Evolutionary conservation across 2,329 filamentous ascomycete genomes (phyloP), one percentile per base, ranked within the genome.

Genomic region (Fusarium sp.): DNA sequence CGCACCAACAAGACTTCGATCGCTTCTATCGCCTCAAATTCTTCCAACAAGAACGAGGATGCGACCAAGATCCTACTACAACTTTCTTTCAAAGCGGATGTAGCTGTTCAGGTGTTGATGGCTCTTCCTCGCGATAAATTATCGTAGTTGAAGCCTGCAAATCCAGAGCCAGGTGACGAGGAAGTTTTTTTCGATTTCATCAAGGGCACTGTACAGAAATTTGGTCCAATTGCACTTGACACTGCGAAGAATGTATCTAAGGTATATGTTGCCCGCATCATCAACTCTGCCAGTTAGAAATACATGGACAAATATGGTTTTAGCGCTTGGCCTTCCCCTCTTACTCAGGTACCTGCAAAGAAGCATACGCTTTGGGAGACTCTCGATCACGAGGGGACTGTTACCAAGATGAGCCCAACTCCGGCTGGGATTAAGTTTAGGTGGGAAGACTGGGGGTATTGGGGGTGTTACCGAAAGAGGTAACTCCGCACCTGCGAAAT

Each of bases 101-200:
- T 35, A 23, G 35, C 48, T 43, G 35, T 52, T n/a, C 35, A 43
- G 42, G 48, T 35, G 16, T 12, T 52, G 13, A 29, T 43, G 35
- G 11, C 35, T 9, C 16, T 52, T 0, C 24, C 20, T 16, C 35
- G 35, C 35, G 35, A 42, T 13, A 52, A 9, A 24, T 35, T 52
- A 23, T 10, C 13, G 8, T n/a, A 9, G 11, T 29, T 52, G 9
- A 42, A 18, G n/a, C 48, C 24, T 6, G 9, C 6, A 33, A 33
- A 33, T 16, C 6, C 12, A 9, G 24, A 21, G 4, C 8, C 12
- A 29, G 24, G 35, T 5, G 46, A 49, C 15, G 48, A 15, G 2
- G 8, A 3, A 23, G 11, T 24, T 7, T 18, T 43, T 6, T 52
- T 52, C 24, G 48, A 43, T 43, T 23, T 8, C 8, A 52, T 52